Evolutionary conservation across 768 basidiomycete genomes (phyloP).

Genomic region (Boletus subparvulus): DNA sequence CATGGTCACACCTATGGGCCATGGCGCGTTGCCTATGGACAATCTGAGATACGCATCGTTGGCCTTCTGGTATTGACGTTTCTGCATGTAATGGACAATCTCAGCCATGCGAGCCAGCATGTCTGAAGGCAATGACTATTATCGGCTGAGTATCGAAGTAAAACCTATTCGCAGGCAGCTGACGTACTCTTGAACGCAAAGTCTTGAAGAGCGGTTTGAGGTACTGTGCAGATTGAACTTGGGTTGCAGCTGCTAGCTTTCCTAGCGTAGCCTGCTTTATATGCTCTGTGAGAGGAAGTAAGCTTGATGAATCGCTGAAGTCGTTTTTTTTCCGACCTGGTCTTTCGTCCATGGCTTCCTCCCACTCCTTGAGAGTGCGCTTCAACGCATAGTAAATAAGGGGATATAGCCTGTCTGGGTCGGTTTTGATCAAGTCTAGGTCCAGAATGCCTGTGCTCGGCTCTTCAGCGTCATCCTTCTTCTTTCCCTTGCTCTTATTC

Average conservation of each 20-base stretch:
- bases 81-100: conserved; percentile 96
- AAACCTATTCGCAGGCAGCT: background rate
- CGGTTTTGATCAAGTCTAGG: conserved; percentile 76
- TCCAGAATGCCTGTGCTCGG: conserved; percentile 65
- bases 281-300: conserved; percentile 50
- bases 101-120: conserved; percentile 86
- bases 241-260: conserved; percentile 91
- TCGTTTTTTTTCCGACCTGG: conserved; percentile 56
- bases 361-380: conserved; percentile 93
- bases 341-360: conserved; percentile 88
- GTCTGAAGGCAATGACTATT: conserved; percentile 74
- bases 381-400: conserved; percentile 96
- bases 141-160: conserved; percentile 9
- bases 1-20: conserved; percentile 99
- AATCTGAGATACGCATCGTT: conserved; percentile 97
- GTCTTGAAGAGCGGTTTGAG: conserved; percentile 95
- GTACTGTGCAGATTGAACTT: conserved; percentile 94
- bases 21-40: conserved; percentile 97
- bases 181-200: conserved; percentile 81
- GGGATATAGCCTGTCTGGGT: conserved; percentile 94
- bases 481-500: conserved; percentile 57
- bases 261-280: conserved; percentile 89
- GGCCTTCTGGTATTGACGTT: conserved; percentile 89
- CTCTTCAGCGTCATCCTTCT: conserved; percentile 56
- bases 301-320: background rate